These are phyloP conservation scores for Lactifluus piperatus DNA, from an alignment of 768 basidiomycete genomes.

Conservation along the genomic window DNA sequence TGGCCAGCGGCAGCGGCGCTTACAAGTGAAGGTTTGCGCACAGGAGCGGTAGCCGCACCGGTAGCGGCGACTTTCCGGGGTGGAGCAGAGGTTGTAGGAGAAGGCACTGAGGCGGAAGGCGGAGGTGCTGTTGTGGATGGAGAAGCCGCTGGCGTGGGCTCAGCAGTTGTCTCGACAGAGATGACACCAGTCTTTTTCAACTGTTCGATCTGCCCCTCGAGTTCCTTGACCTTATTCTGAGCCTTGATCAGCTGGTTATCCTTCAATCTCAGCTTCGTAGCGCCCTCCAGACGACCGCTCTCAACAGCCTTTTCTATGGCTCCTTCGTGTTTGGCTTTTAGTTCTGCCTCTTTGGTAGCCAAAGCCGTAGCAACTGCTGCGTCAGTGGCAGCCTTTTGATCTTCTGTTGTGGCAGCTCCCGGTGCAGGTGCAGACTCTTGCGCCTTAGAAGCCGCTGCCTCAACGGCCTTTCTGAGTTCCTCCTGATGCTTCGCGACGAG, in stretches of 20 bases:
- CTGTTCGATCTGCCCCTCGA: slow-evolving; percentile 54
- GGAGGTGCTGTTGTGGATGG: slow-evolving; percentile 10
- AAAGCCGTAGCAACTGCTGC: slow-evolving; percentile 43
- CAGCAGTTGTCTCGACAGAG: slow-evolving; percentile 17
- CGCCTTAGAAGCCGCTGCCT: slow-evolving; percentile 31
- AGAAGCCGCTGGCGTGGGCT: background rate
- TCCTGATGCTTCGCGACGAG: slow-evolving; percentile 44
- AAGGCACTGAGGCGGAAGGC: slow-evolving; percentile 25
- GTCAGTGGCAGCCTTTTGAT: slow-evolving; percentile 40
- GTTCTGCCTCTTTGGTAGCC: slow-evolving; percentile 38
- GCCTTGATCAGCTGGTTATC: slow-evolving; percentile 58
- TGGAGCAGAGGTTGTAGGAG: slow-evolving; percentile 23
- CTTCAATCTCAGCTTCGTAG: slow-evolving; percentile 56
- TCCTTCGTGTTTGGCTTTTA: slow-evolving; percentile 39
- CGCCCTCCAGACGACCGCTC: slow-evolving; percentile 55
- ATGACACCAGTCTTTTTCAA: slow-evolving; percentile 45
- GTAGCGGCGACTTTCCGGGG: slow-evolving; percentile 1
- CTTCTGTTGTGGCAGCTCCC: slow-evolving; percentile 20
- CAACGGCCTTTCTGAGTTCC: slow-evolving; percentile 41
- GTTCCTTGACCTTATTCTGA: slow-evolving; percentile 55
- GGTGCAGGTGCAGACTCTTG: slow-evolving; percentile 20
- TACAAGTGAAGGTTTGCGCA: slow-evolving; percentile 4
- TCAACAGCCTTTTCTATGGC: slow-evolving; percentile 62
- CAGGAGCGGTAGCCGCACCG: background rate
- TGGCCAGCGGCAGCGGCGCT: background rate